These are phyloP conservation scores for Pistacia integerrima DNA, from an alignment of 345 rosid species.

Conservation along the genomic window DNA sequence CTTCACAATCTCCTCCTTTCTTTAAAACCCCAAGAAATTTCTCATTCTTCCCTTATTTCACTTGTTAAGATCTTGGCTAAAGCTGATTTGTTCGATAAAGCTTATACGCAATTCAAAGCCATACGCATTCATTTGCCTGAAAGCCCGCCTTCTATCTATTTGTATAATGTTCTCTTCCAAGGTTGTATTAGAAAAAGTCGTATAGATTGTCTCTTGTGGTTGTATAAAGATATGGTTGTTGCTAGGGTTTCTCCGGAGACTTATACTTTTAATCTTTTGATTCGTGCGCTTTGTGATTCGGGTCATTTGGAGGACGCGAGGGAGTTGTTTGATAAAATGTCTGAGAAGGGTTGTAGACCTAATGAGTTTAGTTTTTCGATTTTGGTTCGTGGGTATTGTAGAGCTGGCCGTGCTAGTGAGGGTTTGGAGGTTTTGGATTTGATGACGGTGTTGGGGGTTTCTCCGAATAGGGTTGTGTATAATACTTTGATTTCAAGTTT, in stretches of 20 bases:
- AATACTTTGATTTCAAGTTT: constrained; percentile 78
- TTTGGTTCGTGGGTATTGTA: constrained; percentile 87
- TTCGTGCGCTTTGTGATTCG: constrained; percentile 59
- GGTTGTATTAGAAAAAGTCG: constrained; percentile 46
- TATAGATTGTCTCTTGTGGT: constrained; percentile 61
- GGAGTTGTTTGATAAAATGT: constrained; percentile 83
- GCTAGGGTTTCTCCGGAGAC: constrained; percentile 69
- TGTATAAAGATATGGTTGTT: constrained; percentile 72
- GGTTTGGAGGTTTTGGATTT: constrained; percentile 64
- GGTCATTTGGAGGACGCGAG: constrained; percentile 71
- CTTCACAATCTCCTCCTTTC: constrained; percentile 58
- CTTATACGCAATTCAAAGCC: constrained; percentile 60
- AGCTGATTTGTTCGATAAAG: constrained; percentile 47
- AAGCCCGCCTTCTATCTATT: constrained; percentile 41
- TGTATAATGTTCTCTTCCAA: constrained; percentile 65
- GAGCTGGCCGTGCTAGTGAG: constrained; percentile 50
- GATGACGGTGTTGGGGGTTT: constrained; percentile 52
- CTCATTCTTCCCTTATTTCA: constrained; percentile 44
- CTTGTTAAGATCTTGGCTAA: constrained; percentile 50
- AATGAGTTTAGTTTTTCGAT: constrained; percentile 84
- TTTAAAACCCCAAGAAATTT: constrained; percentile 24
- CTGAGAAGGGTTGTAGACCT: constrained; percentile 70
- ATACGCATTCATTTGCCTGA: constrained; percentile 55
- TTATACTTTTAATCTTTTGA: constrained; percentile 80
- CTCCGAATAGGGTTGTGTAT: constrained; percentile 70